phyloP scores from a whole-genome alignment of 108 stramenopile genomes.

The Cyclostephanos tholiformis region DNA sequence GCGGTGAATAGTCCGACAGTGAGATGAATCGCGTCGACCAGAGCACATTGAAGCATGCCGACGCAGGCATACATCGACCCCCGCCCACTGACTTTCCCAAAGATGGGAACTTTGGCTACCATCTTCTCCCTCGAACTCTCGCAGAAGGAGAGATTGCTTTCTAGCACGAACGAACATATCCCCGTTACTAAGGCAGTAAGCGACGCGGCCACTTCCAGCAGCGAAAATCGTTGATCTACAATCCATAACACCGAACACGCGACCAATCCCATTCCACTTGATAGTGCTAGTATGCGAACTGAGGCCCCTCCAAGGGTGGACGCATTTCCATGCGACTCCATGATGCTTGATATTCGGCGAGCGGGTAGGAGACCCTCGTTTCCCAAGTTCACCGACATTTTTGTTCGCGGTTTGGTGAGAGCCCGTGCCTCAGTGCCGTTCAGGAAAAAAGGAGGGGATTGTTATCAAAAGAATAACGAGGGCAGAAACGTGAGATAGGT shows the following conservation, averaged over 20 bases:
- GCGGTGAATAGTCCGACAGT: constrained; percentile 23
- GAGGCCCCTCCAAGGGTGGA: constrained; percentile 8
- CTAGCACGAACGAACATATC: constrained; percentile 24
- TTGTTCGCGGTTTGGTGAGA: too few species aligned
- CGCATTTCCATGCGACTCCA: constrained; percentile 1
- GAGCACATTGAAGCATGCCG: constrained; percentile 21
- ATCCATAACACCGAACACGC: constrained; percentile 13
- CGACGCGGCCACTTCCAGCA: constrained; percentile 9
- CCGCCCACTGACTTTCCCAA: constrained; percentile 19
- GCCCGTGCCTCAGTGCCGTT: too few species aligned
- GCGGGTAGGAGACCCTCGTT: constrained; percentile 24
- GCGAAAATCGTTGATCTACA: constrained; percentile 16
- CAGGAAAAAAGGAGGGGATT: too few species aligned
- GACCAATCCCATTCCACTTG: constrained; percentile 31
- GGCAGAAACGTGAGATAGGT: too few species aligned
- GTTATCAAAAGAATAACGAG: too few species aligned
- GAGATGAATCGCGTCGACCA: constrained; percentile 20
- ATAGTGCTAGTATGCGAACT: constrained; percentile 27
- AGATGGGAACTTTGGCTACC: not conserved
- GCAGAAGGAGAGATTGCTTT: constrained; percentile 17
- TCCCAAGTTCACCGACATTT: constrained; percentile 10
- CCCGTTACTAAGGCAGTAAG: constrained; percentile 13
- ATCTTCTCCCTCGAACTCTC: constrained; percentile 3
- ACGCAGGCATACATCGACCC: constrained; percentile 21
- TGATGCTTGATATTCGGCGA: constrained; percentile 15